Evolutionary conservation across 176 grass and related monocot genomes (phyloP), one percentile per base, ranked within the genome.

Genomic region (Phoenix dactylifera): DNA sequence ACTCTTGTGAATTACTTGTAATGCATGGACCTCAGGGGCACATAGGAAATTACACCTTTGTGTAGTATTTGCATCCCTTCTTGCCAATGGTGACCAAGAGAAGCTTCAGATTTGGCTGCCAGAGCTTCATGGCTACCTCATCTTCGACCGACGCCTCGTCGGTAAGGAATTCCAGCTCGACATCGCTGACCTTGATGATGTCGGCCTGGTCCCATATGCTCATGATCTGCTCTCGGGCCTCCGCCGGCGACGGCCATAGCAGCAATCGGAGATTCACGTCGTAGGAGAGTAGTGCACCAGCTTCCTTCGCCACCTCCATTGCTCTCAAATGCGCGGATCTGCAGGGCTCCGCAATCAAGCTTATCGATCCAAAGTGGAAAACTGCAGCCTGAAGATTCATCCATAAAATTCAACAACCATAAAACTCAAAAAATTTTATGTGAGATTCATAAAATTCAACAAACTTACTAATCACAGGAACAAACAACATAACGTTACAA

Each of bases 161-260:
- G 51, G 90, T 95, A 71, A 95, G 76, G 64, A 95, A 95, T 86
- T 90, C 86, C 26, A 95, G 80, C 77, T 95, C 90, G 0, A 73
- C 83, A 7, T 95, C 86, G 4, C 90, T 95, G 67, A 95, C 90
- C 80, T 95, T 95, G 44, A 90, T 76, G 74, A 95, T 84, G 80
- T 95, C 90, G 60, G 90, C 90, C 67, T 87, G 83, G 20, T 95
- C 86, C 90, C 86, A 95, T 56, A 95, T 95, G 66, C 86, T 95
- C 77, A 90, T 54, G 77, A 90, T 95, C 70, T 90, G 52, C 71
- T 84, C 64, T n/a, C 90, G 83, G 4, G 90, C 90, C 67, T 70
- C 71, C 15, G 87, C 90, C n/a, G 59, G 70, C 26, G 86, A 89
- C 18, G 90, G 86, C 90, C 90, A 95, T 48, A 95, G 73, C 29